Base-by-base conservation (phyloP, 768 basidiomycete genomes). In the Lactarius trivialis region DNA sequence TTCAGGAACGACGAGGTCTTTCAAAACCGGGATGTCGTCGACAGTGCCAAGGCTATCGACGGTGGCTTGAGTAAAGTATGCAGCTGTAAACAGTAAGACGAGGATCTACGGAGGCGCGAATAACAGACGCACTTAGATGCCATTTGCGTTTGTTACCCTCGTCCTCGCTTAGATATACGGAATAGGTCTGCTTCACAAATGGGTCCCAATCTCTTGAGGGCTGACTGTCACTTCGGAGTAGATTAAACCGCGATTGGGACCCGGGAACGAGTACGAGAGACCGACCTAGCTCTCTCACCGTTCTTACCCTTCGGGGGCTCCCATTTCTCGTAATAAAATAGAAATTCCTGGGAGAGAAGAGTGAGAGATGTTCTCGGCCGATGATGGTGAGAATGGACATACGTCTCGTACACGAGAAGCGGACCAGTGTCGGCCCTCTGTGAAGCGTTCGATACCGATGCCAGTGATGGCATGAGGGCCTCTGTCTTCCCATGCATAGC, bases 401-500 rank as follows among this genome's bases (percentile, higher is more conserved):
- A 74, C 71, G 61, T 76, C 75, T 76, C 88, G 76, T 68, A 91
- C 81, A 19, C 89, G 81, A 71, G 88, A 89, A 15, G 90, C 88
- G 33, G 89, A 88, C 90, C 90, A 92, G 52, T 88, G 86, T 82
- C 91, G 87, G 41, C 89, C 82, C 65, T 83, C 81, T 8, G 81
- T 83, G 86, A 91, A 91, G 73, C 90, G 80, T 68, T 92, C 91
- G 86, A 93, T 93, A 39, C 90, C 90, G 52, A 91, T 81, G 15
- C 90, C 90, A 11, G 89, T 88, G 56, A 80, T 78, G 33, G 86
- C 84, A 70, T 88, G 89, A 7, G 89, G 87, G 28, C 87, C 87
- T 65, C 89, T 86, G 68, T 93, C 90, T 71, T 93, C 90, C 90
- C 91, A 93, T 64, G 92, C 88, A 68, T 91, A 92, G 26, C 91